Percentiles rank a stretch among this genome's conserved stretches.
Evolutionary conservation across 495 filamentous ascomycete species (phyloP).

Genomic region (Aspergillus indologenus): DNA sequence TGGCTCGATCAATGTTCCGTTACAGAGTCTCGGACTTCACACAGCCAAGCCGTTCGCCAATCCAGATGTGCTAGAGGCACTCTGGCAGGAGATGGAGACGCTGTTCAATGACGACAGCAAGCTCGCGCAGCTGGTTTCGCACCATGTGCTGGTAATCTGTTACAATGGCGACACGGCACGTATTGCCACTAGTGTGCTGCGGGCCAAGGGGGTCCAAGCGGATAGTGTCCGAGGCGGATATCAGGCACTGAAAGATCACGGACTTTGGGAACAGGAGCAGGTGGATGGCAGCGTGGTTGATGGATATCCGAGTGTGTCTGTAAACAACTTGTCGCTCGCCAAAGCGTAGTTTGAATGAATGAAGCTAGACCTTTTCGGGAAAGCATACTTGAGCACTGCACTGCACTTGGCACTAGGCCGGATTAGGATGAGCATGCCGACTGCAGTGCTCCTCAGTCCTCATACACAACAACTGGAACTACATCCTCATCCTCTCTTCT

Average conservation of each 20-base stretch:
- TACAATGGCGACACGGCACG: conserved; percentile 53
- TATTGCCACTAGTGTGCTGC: conserved; percentile 51
- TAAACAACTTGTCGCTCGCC: neutral
- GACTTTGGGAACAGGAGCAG: conserved; percentile 23
- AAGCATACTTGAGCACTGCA: neutral
- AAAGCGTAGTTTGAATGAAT: conserved; percentile 3
- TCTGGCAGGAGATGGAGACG: conserved; percentile 46
- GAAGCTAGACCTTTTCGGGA: neutral
- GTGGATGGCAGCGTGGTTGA: conserved; percentile 6
- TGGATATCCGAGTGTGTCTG: neutral
- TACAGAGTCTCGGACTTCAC: conserved; percentile 30
- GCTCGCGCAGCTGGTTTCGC: conserved; percentile 25
- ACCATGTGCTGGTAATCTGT: conserved; percentile 48
- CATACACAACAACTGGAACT: no score
- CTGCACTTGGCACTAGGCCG: no score
- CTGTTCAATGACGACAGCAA: conserved; percentile 30
- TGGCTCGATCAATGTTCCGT: conserved; percentile 43
- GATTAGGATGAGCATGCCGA: no score
- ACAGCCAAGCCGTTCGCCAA: conserved; percentile 45
- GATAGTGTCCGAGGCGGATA: conserved; percentile 49
- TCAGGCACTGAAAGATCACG: conserved; percentile 30
- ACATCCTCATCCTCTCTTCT: no score
- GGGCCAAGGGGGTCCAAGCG: conserved; percentile 48
- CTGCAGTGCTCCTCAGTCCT: no score
- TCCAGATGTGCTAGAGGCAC: conserved; percentile 38